phyloP scores from a whole-genome alignment of 306 rosid species.

The Hippophae rhamnoides region DNA sequence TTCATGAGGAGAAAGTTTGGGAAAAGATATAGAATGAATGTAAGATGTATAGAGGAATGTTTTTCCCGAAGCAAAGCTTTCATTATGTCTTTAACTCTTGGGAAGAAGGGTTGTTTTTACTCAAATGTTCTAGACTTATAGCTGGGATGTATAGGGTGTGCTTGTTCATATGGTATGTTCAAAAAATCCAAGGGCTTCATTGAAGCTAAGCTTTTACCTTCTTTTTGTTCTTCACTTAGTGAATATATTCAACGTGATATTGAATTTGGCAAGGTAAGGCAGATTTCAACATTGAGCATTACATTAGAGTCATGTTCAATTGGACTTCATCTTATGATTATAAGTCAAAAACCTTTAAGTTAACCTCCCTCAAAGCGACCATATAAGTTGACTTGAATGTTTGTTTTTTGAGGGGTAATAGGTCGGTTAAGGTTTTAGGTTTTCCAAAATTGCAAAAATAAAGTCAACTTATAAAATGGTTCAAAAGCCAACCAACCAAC shows the following conservation, averaged over 20 bases:
- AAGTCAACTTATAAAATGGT: too few species aligned
- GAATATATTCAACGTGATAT: slow-evolving; percentile 66
- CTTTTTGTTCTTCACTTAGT: slow-evolving; percentile 64
- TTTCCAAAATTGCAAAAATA: too few species aligned
- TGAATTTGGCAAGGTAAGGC: too few species aligned
- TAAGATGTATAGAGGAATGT: slow-evolving; percentile 51
- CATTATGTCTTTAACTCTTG: slow-evolving; percentile 19
- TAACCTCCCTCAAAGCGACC: too few species aligned
- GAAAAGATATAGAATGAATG: slow-evolving; percentile 34
- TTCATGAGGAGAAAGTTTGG: slow-evolving; percentile 37
- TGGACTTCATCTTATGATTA: too few species aligned
- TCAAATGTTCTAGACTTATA: slow-evolving; percentile 58
- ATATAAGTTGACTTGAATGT: too few species aligned
- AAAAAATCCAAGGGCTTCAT: slow-evolving; percentile 56
- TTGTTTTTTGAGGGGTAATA: too few species aligned
- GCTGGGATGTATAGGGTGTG: slow-evolving; percentile 67
- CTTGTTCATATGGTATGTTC: slow-evolving; percentile 70
- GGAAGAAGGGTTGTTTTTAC: slow-evolving; percentile 63
- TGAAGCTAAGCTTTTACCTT: slow-evolving; percentile 63
- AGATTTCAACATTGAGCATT: too few species aligned
- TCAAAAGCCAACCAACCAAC: too few species aligned
- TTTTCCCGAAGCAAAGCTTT: slow-evolving; percentile 24
- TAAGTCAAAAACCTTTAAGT: too few species aligned
- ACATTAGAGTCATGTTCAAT: too few species aligned
- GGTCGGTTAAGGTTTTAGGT: too few species aligned